These are phyloP conservation scores for Xerocomellus dryophilus DNA, from an alignment of 768 basidiomycete genomes.

Conservation along the genomic window DNA sequence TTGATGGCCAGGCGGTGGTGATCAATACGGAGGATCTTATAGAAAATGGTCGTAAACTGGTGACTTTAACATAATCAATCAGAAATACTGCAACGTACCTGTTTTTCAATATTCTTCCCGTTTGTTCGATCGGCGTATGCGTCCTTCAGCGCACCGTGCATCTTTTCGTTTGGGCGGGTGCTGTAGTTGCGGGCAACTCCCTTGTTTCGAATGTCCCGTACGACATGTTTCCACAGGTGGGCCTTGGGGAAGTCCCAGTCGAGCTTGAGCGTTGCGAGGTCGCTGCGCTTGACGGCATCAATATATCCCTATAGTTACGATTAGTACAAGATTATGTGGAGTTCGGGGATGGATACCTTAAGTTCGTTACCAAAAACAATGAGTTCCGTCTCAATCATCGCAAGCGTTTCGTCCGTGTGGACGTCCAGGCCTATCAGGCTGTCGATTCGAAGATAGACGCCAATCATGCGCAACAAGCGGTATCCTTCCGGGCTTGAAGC, in stretches of 20 bases:
- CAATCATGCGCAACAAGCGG: slow-evolving; percentile 27
- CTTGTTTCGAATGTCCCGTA: slow-evolving; percentile 33
- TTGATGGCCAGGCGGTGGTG: slow-evolving; percentile 7
- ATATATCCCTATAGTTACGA: not conserved
- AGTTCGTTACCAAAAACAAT: not conserved
- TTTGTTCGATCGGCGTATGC: not conserved
- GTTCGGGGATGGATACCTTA: not conserved
- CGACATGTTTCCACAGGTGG: slow-evolving; percentile 34
- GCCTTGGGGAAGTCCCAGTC: slow-evolving; percentile 37
- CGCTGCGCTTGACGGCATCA: not conserved
- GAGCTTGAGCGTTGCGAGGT: not conserved
- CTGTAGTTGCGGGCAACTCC: slow-evolving; percentile 33
- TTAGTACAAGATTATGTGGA: not conserved
- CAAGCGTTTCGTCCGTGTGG: slow-evolving; percentile 22
- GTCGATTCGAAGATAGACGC: slow-evolving; percentile 32
- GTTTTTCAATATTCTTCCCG: not conserved
- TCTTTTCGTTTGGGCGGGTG: slow-evolving; percentile 32
- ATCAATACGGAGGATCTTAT: slow-evolving; percentile 13
- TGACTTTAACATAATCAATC: not conserved
- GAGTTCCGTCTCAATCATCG: not conserved
- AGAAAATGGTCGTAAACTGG: not conserved
- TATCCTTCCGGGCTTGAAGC: slow-evolving; percentile 17
- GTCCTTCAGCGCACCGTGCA: not conserved
- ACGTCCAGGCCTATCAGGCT: slow-evolving; percentile 31
- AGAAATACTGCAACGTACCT: not conserved